Evolutionary conservation across 306 rosid species (phyloP).

Genomic region (Canavalia gladiata): DNA sequence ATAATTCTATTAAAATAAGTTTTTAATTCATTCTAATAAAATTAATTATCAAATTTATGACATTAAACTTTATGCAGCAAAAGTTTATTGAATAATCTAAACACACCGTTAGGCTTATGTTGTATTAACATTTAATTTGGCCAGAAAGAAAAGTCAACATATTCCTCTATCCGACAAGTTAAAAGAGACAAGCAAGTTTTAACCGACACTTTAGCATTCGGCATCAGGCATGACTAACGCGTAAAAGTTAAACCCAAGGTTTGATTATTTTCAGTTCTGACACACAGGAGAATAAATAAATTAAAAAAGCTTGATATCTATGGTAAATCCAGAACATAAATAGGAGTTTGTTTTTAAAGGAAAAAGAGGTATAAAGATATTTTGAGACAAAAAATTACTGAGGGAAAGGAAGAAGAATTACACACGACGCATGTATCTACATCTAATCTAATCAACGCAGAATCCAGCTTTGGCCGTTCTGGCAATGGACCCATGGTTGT

Average conservation of each 20-base stretch:
- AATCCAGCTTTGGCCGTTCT: slow-evolving; percentile 46
- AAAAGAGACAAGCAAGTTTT: slow-evolving; percentile 25
- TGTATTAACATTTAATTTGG: not conserved
- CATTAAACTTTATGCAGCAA: too few species aligned
- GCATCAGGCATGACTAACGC: not conserved
- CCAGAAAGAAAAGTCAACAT: not conserved
- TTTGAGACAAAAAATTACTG: slow-evolving; percentile 6
- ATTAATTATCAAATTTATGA: too few species aligned
- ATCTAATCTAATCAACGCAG: not conserved
- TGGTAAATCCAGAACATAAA: not conserved
- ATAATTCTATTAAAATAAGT: too few species aligned
- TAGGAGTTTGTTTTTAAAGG: not conserved
- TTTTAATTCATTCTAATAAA: too few species aligned
- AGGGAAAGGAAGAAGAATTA: not conserved
- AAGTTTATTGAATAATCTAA: too few species aligned
- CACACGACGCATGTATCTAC: not conserved
- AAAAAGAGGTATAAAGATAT: not conserved
- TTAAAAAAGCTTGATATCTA: not conserved
- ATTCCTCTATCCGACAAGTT: slow-evolving; percentile 12
- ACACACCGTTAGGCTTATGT: too few species aligned
- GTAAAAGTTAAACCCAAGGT: slow-evolving; percentile 12
- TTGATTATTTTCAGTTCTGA: not conserved
- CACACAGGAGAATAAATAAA: not conserved
- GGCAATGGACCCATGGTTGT: slow-evolving; percentile 51
- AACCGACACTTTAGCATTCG: not conserved